Base-by-base conservation (phyloP, 2,329 filamentous ascomycete species). In the Cercospora citrullina region DNA sequence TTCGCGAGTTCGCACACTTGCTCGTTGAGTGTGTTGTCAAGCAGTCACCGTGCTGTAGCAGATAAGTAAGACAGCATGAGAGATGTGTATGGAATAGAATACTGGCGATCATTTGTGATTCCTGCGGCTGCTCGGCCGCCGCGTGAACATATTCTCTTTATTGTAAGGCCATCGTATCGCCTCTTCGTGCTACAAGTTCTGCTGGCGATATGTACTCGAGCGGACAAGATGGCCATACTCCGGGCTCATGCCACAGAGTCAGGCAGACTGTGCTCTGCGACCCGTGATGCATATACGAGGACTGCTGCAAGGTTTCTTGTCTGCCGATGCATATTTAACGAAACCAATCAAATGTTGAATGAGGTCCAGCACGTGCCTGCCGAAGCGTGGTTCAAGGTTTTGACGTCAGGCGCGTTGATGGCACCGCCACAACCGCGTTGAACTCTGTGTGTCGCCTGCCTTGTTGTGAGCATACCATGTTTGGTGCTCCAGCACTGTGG, bases 391-490 rank as follows among this genome's bases (percentile, higher is more conserved):
- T 55, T 55, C 48, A 55, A 55, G 23, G 21, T 9, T 9, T 31
- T 36, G 31, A 59, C 55, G 30, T 59, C 55, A 59, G 55, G 30
- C 55, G 55, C 55, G 55, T 36, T 59, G 53, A 10, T 51, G 23
- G 48, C 48, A 30, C 48, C 48, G 48, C 48, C 48, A 28, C 55
- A 36, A 21, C 55, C 31, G 55, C 55, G 10, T 18, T 59, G 55
- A 59, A 59, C 55, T 36, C 31, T 59, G 21, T 23, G 21, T 53
- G 23, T 55, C 48, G 48, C 10, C 5, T 55, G 48, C 55, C 28
- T 23, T 33, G 55, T 31, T 36, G 55, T 59, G 28, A 18, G 55
- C 30, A 23, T 14, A 36, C 31, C 55, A 36, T 59, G 55, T 59
- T 36, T 36, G 55, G 18, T 31, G 55, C 55, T 33, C 26, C 55